Base-by-base conservation (phyloP, 805 yeast species). In the Lachancea cidri region DNA sequence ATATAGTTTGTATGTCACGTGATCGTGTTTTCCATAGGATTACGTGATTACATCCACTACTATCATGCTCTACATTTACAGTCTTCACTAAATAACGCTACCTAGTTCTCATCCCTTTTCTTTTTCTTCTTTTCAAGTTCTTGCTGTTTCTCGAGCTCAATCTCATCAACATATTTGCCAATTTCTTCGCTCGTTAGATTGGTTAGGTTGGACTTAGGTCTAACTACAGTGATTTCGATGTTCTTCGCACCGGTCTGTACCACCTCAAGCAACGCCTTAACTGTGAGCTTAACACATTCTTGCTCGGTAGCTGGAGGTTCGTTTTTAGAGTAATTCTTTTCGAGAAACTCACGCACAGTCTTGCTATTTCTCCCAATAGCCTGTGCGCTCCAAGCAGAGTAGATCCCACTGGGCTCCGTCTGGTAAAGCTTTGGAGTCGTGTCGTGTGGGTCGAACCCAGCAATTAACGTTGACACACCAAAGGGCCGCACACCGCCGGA, bases 401-500 rank as follows among this genome's bases (percentile, higher is more conserved):
- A 91, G 50, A 93, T 91, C 18, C 98, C 98, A 35, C 95, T 85
- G 33, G 98, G 98, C 64, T 93, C 98, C 9, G 98, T 93, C 65
- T 86, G 94, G 67, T 82, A 93, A 50, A 93, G 74, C 61, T 77
- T 81, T 34, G 98, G 97, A 25, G 73, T 76, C 17, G 66, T 66
- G 65, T 87, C 96, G 30, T 54, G 49, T 41, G 82, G 81, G 68
- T 93, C 98, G 57, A 93, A 93, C 1, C 98, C 98, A 17, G 95
- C 96, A 62, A 93, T 85, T 55, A 93, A 71, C 20, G 97, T 93
- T 38, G 96, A 83, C 53, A 93, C 85, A 44, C 98, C 98, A 63
- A 93, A 93, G 16, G 98, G 98, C 66, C 98, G 79, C 18, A 93
- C 96, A 65, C 98, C 98, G 52, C 98, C 98, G 38, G 94, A 81